Evolutionary conservation across 345 rosid species (phyloP).

Genomic region (Trapa incisa): DNA sequence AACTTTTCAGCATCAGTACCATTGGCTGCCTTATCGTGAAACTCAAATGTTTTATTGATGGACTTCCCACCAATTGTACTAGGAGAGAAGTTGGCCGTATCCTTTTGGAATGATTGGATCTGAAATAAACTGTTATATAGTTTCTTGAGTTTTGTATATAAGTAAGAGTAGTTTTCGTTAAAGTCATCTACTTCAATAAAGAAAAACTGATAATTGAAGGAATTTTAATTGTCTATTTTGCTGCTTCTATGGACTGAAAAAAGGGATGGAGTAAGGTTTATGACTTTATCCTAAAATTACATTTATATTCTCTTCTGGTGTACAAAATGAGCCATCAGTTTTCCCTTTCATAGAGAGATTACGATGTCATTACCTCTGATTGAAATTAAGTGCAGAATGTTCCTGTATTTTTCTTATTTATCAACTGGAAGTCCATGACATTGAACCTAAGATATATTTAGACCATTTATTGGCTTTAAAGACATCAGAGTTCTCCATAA

Average conservation of each 20-base stretch:
- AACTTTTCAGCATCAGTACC: conserved; percentile 11
- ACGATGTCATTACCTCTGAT: not conserved
- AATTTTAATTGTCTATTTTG: not conserved
- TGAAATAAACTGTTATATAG: not conserved
- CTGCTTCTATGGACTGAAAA: not conserved
- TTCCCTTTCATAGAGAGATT: not conserved
- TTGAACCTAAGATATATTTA: conserved; percentile 35
- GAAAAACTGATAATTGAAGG: not conserved
- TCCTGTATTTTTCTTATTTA: not conserved
- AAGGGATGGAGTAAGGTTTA: not conserved
- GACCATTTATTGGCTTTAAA: conserved; percentile 47
- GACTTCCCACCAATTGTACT: conserved; percentile 51
- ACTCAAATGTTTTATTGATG: conserved; percentile 41
- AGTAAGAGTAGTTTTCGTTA: not conserved
- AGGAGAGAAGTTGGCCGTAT: conserved; percentile 68
- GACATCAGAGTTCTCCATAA: conserved; percentile 49
- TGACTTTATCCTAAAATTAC: not conserved
- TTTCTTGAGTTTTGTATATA: not conserved
- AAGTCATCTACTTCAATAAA: not conserved
- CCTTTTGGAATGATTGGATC: conserved; percentile 19
- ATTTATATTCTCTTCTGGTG: not conserved
- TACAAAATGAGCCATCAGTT: not conserved
- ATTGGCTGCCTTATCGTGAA: conserved; percentile 10
- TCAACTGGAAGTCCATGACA: conserved; percentile 17
- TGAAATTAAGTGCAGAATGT: not conserved